A percentile compares a stretch with the other conserved stretches of the same genome.
These are phyloP conservation scores for Wallemia hederae DNA, from an alignment of 1,284 basidiomycete genomes.

Conservation along the genomic window DNA sequence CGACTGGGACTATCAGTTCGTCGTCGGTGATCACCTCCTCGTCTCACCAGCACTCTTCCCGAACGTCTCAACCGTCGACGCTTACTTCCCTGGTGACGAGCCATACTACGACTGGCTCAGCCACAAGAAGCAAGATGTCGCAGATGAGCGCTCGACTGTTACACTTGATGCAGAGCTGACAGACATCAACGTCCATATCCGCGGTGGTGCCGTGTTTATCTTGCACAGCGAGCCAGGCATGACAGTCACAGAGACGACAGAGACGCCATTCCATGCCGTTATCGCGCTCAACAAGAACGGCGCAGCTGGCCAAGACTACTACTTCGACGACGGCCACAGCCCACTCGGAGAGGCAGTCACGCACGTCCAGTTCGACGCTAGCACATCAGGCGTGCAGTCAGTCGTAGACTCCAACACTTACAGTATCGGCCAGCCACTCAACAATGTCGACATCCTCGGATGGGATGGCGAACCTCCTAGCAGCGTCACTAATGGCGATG, in stretches of 20 bases:
- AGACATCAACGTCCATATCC: constrained; percentile 36
- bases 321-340: constrained; percentile 29
- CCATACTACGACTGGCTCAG: constrained; percentile 51
- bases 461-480: neutral
- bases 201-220: constrained; percentile 28
- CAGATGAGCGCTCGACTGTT: constrained; percentile 16
- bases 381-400: neutral
- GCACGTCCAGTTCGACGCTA: neutral
- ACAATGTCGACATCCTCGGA: neutral
- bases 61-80: constrained; percentile 24
- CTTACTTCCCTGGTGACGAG: constrained; percentile 26
- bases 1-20: constrained; percentile 33
- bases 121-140: constrained; percentile 23
- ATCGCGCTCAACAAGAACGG: constrained; percentile 23
- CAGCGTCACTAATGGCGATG: neutral
- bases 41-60: constrained; percentile 41
- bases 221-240: constrained; percentile 27
- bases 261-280: constrained; percentile 26
- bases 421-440: neutral
- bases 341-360: neutral
- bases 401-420: neutral
- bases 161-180: constrained; percentile 29
- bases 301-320: constrained; percentile 25
- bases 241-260: constrained; percentile 28
- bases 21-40: constrained; percentile 35